Evolutionary conservation across 352 stramenopile species (phyloP), one percentile per base, ranked within the genome.

Genomic region (Hyaloperonospora arabidopsidis): DNA sequence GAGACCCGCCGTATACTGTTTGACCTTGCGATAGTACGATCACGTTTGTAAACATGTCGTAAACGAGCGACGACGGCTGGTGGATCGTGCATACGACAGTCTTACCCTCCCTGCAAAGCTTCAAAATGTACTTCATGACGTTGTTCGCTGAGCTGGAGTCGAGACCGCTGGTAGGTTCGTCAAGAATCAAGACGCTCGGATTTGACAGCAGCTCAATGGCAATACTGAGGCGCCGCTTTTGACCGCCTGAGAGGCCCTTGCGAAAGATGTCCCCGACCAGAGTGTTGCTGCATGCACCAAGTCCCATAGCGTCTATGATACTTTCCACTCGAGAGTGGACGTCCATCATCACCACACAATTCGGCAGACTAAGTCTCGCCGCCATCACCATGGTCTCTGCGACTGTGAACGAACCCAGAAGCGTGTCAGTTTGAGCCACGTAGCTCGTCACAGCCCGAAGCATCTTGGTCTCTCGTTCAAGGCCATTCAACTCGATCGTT

Each of bases 21-120:
- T 78, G 57, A 5, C 89, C 86, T 11, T 66, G 69, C 8, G 79
- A 63, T 13, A 89, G 63, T 25, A 91, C 62, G 36, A 86, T 48
- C 34, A 84, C 70, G 49, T 67, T 67, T 2, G 60, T 67, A 39
- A 67, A 67, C 53, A 67, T 63, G 17, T 62, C 40, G 45, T 67
- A 67, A 28, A 67, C 49, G 5, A 62, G 21, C 25, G 75, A 87
- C 18, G 73, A 81, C 11, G 89, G 89, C 63, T 97, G 89, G 62
- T 97, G 89, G 63, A 97, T 96, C 28, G 86, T 96, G 40, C 87
- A 95, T 1, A 96, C 59, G 10, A 97, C 71, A 18, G 70, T 89
- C 15, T 58, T 63, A 15, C 49, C 49, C 15, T 58, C 49, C 21
- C 4, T 25, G 10, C 49, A 63, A 0, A 58, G 43, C 57, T 58